Base-by-base conservation (phyloP, 1,284 basidiomycete species). In the Phenoliferia sp. region DNA sequence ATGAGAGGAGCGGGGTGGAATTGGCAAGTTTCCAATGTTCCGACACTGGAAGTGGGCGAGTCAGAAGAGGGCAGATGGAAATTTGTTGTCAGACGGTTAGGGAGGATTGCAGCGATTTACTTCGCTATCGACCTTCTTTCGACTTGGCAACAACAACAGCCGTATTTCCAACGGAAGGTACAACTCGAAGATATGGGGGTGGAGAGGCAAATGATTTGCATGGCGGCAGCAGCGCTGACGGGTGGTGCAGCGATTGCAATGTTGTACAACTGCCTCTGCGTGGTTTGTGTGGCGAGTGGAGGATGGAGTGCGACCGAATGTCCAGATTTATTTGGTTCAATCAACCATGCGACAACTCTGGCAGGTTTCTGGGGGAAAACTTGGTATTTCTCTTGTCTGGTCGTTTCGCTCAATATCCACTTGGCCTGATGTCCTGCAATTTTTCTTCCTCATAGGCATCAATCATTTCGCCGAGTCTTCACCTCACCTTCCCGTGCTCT, bases 381-480 rank as follows among this genome's bases (percentile, higher is more conserved):
- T 31, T 56, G 54, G 54, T 56, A 31, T 31, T 26, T 56, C 19
- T 15, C 7, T 10, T 28, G n/a, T n/a, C n/a, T n/a, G n/a, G n/a
- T n/a, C n/a, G n/a, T n/a, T n/a, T n/a, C n/a, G n/a, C n/a, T n/a
- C n/a, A n/a, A n/a, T n/a, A n/a, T n/a, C n/a, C n/a, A n/a, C n/a
- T n/a, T n/a, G n/a, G n/a, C n/a, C n/a, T n/a, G n/a, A n/a, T n/a
- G n/a, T n/a, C n/a, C n/a, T n/a, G n/a, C n/a, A n/a, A n/a, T n/a
- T n/a, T n/a, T 48, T 48, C 22, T 12, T 15, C 22, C n/a, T 56
- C 16, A 9, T 31, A 56, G 54, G 54, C 54, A 56, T 19, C 54
- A 56, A 56, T 56, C 54, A 26, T 56, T 56, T 31, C 54, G 54
- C 54, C 54, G 54, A 4, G 54, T 56, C 54, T 56, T 56, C 54